Evolutionary conservation across 768 basidiomycete genomes (phyloP).

Genomic region (Solioccasus polychromus): DNA sequence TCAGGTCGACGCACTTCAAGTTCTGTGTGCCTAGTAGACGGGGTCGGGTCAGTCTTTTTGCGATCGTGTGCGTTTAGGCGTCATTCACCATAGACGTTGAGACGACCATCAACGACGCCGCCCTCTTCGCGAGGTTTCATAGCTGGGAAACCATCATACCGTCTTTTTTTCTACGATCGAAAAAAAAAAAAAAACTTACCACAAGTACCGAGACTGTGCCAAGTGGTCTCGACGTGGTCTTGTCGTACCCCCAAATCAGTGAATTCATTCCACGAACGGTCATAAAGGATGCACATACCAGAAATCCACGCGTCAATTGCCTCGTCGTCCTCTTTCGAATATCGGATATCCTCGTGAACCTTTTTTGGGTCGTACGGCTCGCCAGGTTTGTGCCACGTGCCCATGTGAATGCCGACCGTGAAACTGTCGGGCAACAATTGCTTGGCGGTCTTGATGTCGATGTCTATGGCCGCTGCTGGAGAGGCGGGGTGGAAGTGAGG

Average conservation of each 20-base stretch:
- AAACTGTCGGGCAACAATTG: conserved; percentile 56
- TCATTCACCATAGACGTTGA: conserved; percentile 50
- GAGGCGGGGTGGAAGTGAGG: conserved; percentile 73
- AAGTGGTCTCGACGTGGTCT: conserved; percentile 73
- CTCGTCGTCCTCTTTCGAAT: conserved; percentile 64
- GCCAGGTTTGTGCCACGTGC: conserved; percentile 58
- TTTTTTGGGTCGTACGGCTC: conserved; percentile 52
- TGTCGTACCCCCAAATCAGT: too few relatives aligned
- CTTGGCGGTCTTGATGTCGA: conserved; percentile 68
- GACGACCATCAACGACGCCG: conserved; percentile 61
- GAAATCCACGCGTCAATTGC: conserved; percentile 72
- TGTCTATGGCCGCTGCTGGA: conserved; percentile 55
- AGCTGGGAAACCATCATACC: too few relatives aligned
- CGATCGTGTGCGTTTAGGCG: conserved; percentile 9
- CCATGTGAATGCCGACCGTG: conserved; percentile 74
- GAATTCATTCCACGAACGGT: too few relatives aligned
- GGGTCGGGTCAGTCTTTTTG: too few relatives aligned
- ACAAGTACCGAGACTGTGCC: conserved; percentile 62
- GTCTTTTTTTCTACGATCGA: too few relatives aligned
- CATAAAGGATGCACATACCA: conserved; percentile 16
- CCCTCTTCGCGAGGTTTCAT: conserved; percentile 69
- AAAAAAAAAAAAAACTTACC: conserved; percentile 17
- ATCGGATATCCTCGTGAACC: conserved; percentile 64
- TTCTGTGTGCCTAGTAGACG: conserved; percentile 59
- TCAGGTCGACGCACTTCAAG: conserved; percentile 66